Evolutionary conservation across 345 rosid species (phyloP).

Genomic region (Brassica napus): Da-Ae NC_063452.1:4050501-4051000

Average conservation of each 20-base stretch:
- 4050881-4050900: slow-evolving; percentile 43
- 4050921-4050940: slow-evolving; percentile 83
- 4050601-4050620: slow-evolving; percentile 51
- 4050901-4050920: slow-evolving; percentile 50
- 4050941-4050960: slow-evolving; percentile 85
- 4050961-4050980: slow-evolving; percentile 92
- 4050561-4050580: slow-evolving; percentile 25
- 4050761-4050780: slow-evolving; percentile 55
- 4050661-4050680: slow-evolving; percentile 52
- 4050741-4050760: slow-evolving; percentile 42
- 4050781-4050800: slow-evolving; percentile 57
- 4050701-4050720: slow-evolving; percentile 48
- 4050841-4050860: slow-evolving; percentile 28
- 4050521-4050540: slow-evolving; percentile 47
- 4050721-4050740: slow-evolving; percentile 40
- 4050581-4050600: slow-evolving; percentile 48
- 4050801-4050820: slow-evolving; percentile 30
- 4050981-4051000: slow-evolving; percentile 53
- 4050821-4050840: slow-evolving; percentile 46
- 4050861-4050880: slow-evolving; percentile 49
- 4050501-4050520: slow-evolving; percentile 41
- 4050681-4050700: slow-evolving; percentile 57
- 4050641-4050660: slow-evolving; percentile 41
- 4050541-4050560: slow-evolving; percentile 40
- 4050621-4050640: slow-evolving; percentile 34